Evolutionary conservation across 352 stramenopile species (phyloP).

Genomic region (Saprolegnia parasitica): DNA sequence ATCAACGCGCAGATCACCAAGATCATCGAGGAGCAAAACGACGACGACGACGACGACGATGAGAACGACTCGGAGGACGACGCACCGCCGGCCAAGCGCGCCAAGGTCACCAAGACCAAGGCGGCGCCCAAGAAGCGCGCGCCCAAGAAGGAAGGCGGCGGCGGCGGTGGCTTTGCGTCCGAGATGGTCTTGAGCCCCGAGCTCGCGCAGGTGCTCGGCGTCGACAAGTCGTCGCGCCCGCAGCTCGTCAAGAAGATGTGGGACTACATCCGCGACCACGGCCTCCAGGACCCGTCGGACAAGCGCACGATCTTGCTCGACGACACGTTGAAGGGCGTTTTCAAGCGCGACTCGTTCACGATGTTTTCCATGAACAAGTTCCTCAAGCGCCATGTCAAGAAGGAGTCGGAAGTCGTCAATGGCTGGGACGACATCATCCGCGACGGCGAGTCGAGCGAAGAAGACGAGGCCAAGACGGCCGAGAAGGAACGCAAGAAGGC

Average conservation of each 20-base stretch:
- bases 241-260: slow-evolving; percentile 94
- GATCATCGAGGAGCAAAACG: slow-evolving; percentile 75
- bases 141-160: slow-evolving; percentile 47
- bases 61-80: slow-evolving; percentile 41
- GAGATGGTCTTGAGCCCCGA: slow-evolving; percentile 74
- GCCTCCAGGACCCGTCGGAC: slow-evolving; percentile 93
- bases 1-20: slow-evolving; percentile 81
- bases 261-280: slow-evolving; percentile 94
- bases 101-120: slow-evolving; percentile 35
- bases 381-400: slow-evolving; percentile 81
- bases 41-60: slow-evolving; percentile 53
- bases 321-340: slow-evolving; percentile 74
- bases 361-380: slow-evolving; percentile 90
- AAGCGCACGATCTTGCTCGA: slow-evolving; percentile 92
- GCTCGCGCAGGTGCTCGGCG: slow-evolving; percentile 69
- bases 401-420: slow-evolving; percentile 51
- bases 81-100: slow-evolving; percentile 37
- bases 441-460: slow-evolving; percentile 72
- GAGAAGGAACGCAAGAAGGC: slow-evolving; percentile 30
- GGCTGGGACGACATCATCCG: slow-evolving; percentile 69
- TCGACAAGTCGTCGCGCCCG: slow-evolving; percentile 78
- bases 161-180: slow-evolving; percentile 66
- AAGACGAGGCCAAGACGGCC: slow-evolving; percentile 52
- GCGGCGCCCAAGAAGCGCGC: slow-evolving; percentile 51
- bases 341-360: slow-evolving; percentile 79